phyloP scores from a whole-genome alignment of 148 eudicot species.

The Rhododendron williamsianum region DNA sequence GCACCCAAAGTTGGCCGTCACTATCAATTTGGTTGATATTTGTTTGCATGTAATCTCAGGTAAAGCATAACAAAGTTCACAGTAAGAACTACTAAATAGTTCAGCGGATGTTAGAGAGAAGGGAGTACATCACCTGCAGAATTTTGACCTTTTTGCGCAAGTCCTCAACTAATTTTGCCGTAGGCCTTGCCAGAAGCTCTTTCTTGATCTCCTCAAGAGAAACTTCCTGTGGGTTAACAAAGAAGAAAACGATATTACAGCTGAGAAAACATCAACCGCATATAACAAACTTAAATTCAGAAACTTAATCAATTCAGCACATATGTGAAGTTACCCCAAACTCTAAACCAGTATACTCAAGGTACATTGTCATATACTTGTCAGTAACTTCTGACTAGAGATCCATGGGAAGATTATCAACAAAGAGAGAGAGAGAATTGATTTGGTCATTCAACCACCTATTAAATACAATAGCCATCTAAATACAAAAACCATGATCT shows the following conservation, averaged over 20 bases:
- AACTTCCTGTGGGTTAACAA: conserved; percentile 49
- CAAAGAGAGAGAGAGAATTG: neutral
- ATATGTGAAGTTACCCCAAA: neutral
- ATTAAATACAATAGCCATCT: neutral
- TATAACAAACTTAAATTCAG: neutral
- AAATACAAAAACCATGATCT: neutral
- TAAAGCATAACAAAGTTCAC: neutral
- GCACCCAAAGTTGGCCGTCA: neutral
- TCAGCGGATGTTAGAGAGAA: neutral
- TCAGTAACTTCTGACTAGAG: neutral
- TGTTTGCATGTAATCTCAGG: neutral
- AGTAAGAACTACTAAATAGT: neutral
- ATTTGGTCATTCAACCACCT: neutral
- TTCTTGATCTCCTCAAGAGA: conserved; percentile 72
- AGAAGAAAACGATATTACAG: conserved; percentile 2
- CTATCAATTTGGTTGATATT: neutral
- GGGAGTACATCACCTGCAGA: conserved; percentile 57
- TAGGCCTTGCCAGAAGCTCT: conserved; percentile 88
- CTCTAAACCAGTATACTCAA: neutral
- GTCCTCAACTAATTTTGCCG: conserved; percentile 84
- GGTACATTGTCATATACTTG: neutral
- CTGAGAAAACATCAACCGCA: neutral
- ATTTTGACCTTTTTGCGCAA: conserved; percentile 94
- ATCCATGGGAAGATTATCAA: neutral
- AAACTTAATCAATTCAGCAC: neutral